phyloP scores from a whole-genome alignment of 495 filamentous ascomycete genomes.

The Parmelia sp. region DNA sequence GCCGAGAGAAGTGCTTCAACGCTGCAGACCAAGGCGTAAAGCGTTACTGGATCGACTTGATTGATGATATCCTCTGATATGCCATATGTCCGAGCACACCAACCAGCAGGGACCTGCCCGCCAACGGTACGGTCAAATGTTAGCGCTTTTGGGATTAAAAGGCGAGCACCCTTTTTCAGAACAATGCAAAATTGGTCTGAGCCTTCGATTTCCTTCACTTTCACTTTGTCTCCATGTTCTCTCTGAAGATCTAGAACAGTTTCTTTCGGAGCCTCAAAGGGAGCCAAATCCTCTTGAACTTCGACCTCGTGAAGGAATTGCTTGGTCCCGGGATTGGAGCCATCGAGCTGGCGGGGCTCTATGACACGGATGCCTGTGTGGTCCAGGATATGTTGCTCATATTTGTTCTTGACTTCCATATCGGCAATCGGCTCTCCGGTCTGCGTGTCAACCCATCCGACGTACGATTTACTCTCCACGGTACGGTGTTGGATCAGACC shows the following conservation, averaged over 20 bases:
- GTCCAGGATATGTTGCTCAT: conserved; percentile 92
- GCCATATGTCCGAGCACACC: conserved; percentile 91
- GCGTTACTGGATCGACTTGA: conserved; percentile 92
- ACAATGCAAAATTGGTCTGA: conserved; percentile 90
- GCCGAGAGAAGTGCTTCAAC: conserved; percentile 82
- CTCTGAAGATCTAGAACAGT: conserved; percentile 95
- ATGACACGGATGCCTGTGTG: conserved; percentile 97
- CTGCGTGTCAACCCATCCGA: conserved; percentile 95
- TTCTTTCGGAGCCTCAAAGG: conserved; percentile 97
- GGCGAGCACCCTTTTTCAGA: conserved; percentile 85
- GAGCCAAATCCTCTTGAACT: conserved; percentile 91
- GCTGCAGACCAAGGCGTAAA: conserved; percentile 89
- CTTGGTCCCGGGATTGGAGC: conserved; percentile 97
- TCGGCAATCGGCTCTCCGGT: conserved; percentile 92
- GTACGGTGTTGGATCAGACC: conserved; percentile 98
- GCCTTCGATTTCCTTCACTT: conserved; percentile 89
- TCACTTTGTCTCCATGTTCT: conserved; percentile 93
- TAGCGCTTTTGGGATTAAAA: conserved; percentile 94
- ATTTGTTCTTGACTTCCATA: conserved; percentile 93
- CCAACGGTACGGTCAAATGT: conserved; percentile 94
- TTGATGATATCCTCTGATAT: conserved; percentile 95
- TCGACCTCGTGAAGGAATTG: conserved; percentile 95
- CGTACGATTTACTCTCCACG: conserved; percentile 93
- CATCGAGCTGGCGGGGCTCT: conserved; percentile 92
- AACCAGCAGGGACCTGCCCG: conserved; percentile 92